phyloP scores from a whole-genome alignment of 1,139 yeast genomes.

The Candida mesenterica region DNA sequence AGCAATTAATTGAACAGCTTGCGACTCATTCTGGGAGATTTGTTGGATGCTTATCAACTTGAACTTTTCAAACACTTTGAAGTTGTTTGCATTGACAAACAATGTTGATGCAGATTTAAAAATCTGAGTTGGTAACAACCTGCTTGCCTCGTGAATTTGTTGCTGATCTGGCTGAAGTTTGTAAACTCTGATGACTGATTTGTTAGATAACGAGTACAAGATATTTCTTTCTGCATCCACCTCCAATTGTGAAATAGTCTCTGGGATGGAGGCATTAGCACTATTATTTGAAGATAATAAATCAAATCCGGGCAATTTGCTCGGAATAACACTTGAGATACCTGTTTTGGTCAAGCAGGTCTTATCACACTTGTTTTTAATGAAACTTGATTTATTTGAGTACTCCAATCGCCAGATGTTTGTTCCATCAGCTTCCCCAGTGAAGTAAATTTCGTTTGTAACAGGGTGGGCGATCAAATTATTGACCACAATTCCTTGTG shows the following conservation, averaged over 20 bases:
- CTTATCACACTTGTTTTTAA: conserved; percentile 78
- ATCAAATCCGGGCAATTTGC: conserved; percentile 47
- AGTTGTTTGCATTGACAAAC: conserved; percentile 40
- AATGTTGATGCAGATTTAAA: conserved; percentile 62
- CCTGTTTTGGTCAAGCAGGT: conserved; percentile 74
- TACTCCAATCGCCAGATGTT: conserved; percentile 88
- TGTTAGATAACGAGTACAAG: conserved; percentile 79
- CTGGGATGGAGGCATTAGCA: conserved; percentile 36
- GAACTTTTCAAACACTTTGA: conserved; percentile 45
- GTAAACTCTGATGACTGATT: conserved; percentile 80
- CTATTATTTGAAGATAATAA: conserved; percentile 21
- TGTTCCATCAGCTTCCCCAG: conserved; percentile 72
- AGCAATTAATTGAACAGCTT: conserved; percentile 74
- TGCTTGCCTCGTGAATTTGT: conserved; percentile 37
- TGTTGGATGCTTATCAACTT: conserved; percentile 64
- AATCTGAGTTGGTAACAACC: conserved; percentile 46
- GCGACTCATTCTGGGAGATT: conserved; percentile 62
- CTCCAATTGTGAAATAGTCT: conserved; percentile 60
- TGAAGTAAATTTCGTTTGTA: conserved; percentile 80
- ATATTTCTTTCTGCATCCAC: conserved; percentile 77
- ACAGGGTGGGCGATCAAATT: conserved; percentile 57
- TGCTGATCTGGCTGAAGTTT: conserved; percentile 42
- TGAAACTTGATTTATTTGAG: conserved; percentile 85
- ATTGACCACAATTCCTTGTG: conserved; percentile 74
- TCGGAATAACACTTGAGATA: conserved; percentile 57